These are phyloP conservation scores for Micractinium conductrix DNA, from an alignment of 139 green algal genomes.

Conservation along the genomic window DNA sequence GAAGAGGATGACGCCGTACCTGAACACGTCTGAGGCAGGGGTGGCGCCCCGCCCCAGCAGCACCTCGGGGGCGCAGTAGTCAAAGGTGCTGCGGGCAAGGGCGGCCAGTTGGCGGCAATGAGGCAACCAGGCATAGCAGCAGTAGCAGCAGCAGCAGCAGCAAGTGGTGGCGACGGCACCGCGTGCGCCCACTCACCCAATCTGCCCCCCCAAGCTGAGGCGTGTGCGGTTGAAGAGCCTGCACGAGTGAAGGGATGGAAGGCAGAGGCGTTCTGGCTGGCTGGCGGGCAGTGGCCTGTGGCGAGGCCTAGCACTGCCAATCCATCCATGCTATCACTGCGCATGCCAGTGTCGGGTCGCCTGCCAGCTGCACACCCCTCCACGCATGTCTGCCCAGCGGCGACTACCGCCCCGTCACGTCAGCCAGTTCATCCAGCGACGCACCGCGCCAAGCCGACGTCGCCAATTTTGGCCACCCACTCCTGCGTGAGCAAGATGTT, in stretches of 20 bases:
- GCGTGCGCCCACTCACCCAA: background rate
- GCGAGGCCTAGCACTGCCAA: background rate
- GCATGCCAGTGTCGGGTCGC: no score
- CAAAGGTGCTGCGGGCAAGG: background rate
- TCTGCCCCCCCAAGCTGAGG: background rate
- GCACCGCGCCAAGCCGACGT: conserved; percentile 34
- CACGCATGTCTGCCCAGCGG: no score
- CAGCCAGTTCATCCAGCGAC: background rate
- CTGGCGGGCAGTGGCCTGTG: background rate
- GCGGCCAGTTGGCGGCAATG: background rate
- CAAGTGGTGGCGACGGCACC: background rate
- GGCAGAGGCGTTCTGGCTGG: background rate
- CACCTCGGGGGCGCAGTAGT: background rate
- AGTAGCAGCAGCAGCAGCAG: background rate
- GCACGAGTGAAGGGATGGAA: background rate
- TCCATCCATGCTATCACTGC: no score
- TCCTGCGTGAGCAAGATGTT: conserved; percentile 39
- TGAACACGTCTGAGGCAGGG: background rate
- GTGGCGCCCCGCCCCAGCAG: background rate
- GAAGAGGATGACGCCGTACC: background rate
- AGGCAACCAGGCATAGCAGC: background rate
- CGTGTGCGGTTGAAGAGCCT: conserved; percentile 2
- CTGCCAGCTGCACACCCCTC: background rate
- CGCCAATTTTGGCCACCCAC: conserved; percentile 32
- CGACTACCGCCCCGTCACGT: no score